Conservation (phyloP, 495 filamentous ascomycete genomes). For the Penicillium parvum region DNA sequence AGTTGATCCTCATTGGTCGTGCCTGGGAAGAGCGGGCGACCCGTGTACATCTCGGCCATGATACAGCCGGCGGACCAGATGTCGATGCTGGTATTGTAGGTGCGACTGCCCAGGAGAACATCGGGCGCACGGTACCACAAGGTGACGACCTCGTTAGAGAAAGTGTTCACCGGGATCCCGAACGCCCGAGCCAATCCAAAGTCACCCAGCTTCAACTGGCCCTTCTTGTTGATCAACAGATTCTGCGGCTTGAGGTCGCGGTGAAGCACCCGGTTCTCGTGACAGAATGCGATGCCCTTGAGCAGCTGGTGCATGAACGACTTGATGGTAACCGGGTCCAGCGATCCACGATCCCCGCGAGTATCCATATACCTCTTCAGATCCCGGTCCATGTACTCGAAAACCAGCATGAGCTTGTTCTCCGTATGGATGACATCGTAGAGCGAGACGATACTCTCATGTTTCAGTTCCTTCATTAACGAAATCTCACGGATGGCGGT, state of each 20-base stretch:
- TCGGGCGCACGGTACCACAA: conserved; percentile 96
- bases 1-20: conserved; percentile 97
- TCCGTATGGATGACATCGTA: conserved; percentile 99
- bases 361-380: conserved; percentile 99
- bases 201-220: conserved; percentile 88
- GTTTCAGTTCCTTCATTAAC: conserved; percentile 97
- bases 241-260: conserved; percentile 97
- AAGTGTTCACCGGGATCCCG: conserved; percentile 96
- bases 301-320: conserved; percentile 97
- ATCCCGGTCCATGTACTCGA: conserved; percentile 97
- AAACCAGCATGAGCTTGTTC: conserved; percentile 99
- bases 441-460: conserved; percentile 94
- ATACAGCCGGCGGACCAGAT: conserved; percentile 98
- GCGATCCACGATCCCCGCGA: conserved; percentile 72
- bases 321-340: conserved; percentile 85
- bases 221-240: conserved; percentile 88
- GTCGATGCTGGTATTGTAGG: conserved; percentile 96
- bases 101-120: conserved; percentile 82
- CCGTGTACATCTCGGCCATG: conserved; percentile 98
- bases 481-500: conserved; percentile 98
- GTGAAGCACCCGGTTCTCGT: conserved; percentile 91
- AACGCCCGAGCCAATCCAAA: conserved; percentile 92
- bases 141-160: conserved; percentile 96
- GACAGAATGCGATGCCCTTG: conserved; percentile 91
- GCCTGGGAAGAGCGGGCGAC: conserved; percentile 86